Evolutionary conservation across 2,329 filamentous ascomycete species (phyloP).

Genomic region (Claviceps sorghi): DNA sequence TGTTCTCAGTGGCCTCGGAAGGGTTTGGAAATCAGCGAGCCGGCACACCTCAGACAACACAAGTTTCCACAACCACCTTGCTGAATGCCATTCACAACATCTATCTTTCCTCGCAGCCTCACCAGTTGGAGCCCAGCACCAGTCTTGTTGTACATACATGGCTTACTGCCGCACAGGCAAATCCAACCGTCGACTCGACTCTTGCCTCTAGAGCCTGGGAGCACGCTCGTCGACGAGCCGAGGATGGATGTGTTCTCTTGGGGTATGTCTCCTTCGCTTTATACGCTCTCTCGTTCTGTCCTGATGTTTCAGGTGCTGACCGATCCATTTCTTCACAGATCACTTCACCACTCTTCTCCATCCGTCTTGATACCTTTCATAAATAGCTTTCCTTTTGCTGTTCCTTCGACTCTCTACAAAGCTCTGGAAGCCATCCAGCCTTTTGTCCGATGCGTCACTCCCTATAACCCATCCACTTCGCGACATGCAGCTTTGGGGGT

Average conservation of each 20-base stretch:
- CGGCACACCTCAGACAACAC: conserved; percentile 53
- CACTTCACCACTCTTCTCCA: conserved; percentile 75
- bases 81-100: conserved; percentile 84
- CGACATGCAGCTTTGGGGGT: conserved; percentile 70
- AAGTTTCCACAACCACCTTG: conserved; percentile 84
- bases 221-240: conserved; percentile 82
- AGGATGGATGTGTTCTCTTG: conserved; percentile 85
- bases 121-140: conserved; percentile 75
- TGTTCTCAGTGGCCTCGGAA: conserved; percentile 54
- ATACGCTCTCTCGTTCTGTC: neutral
- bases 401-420: conserved; percentile 62
- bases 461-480: conserved; percentile 72
- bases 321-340: conserved; percentile 35
- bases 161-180: conserved; percentile 63
- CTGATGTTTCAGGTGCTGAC: conserved; percentile 6
- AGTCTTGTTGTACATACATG: conserved; percentile 92
- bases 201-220: conserved; percentile 82
- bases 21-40: conserved; percentile 42
- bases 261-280: conserved; percentile 41
- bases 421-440: conserved; percentile 71
- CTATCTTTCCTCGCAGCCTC: conserved; percentile 70
- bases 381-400: conserved; percentile 60
- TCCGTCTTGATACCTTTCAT: conserved; percentile 74
- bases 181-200: conserved; percentile 62
- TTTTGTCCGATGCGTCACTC: conserved; percentile 76